These are phyloP conservation scores for Echinosophora koreensis DNA, from an alignment of 306 rosid species.

Conservation along the genomic window DNA sequence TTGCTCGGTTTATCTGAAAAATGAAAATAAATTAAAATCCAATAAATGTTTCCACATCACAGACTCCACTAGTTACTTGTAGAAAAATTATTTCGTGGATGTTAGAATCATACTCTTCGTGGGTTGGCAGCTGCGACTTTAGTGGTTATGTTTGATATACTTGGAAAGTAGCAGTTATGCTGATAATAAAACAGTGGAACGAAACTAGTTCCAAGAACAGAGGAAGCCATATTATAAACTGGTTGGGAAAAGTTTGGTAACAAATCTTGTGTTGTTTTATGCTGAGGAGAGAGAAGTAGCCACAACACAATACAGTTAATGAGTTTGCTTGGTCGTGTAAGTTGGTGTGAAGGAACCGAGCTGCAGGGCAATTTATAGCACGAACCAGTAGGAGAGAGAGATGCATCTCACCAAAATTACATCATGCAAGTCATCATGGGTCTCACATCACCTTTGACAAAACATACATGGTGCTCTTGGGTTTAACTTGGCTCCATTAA, in stretches of 20 bases:
- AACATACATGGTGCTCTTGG: too few relatives aligned
- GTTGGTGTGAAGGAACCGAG: not conserved
- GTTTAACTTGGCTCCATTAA: too few relatives aligned
- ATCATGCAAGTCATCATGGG: too few relatives aligned
- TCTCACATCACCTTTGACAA: too few relatives aligned
- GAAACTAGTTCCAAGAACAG: constrained; percentile 52
- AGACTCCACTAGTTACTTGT: not conserved
- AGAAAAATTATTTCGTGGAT: not conserved
- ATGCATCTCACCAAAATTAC: too few relatives aligned
- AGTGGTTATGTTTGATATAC: constrained; percentile 20
- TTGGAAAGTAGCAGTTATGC: constrained; percentile 26
- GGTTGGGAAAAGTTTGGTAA: not conserved
- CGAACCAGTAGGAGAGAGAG: too few relatives aligned
- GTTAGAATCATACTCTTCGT: constrained; percentile 43
- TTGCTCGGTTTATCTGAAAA: constrained; percentile 50
- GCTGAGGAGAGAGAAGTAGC: not conserved
- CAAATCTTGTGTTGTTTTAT: not conserved
- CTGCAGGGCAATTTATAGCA: not conserved
- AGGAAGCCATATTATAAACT: constrained; percentile 48
- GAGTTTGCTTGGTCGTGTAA: not conserved
- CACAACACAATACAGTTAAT: not conserved
- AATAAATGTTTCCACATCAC: not conserved
- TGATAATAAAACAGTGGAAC: constrained; percentile 43
- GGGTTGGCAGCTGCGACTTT: constrained; percentile 18
- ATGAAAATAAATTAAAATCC: not conserved